phyloP scores from a whole-genome alignment of 108 stramenopile species.

The Cyclostephanos invisitatus region DNA sequence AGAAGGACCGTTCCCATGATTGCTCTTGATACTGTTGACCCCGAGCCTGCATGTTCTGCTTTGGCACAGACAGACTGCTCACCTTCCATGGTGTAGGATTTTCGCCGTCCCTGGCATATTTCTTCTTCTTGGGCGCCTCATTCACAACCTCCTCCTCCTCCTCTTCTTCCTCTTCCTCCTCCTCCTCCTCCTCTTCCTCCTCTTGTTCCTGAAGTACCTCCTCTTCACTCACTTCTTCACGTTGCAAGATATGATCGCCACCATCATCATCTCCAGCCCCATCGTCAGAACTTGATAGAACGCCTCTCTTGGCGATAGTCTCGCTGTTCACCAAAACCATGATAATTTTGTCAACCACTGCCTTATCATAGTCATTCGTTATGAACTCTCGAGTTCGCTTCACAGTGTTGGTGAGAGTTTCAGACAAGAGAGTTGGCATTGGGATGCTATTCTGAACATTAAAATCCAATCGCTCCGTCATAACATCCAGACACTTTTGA shows the following conservation, averaged over 20 bases:
- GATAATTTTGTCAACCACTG: conserved; percentile 91
- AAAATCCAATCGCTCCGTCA: conserved; percentile 95
- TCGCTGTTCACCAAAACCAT: conserved; percentile 93
- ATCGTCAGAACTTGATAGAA: conserved; percentile 59
- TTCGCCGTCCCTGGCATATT: conserved; percentile 96
- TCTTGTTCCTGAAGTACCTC: conserved; percentile 97
- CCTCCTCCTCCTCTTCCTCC: conserved; percentile 80
- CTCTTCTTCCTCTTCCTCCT: conserved; percentile 86
- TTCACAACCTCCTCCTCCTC: conserved; percentile 70
- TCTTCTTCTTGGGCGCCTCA: conserved; percentile 92
- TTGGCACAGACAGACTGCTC: conserved; percentile 72
- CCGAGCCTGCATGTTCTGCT: conserved; percentile 39
- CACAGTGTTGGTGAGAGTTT: conserved; percentile 80
- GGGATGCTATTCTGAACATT: conserved; percentile 96
- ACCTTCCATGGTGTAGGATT: conserved; percentile 92
- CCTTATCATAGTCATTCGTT: conserved; percentile 83
- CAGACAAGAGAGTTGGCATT: conserved; percentile 80
- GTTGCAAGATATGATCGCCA: conserved; percentile 79
- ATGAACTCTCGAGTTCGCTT: conserved; percentile 81
- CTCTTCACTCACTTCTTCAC: conserved; percentile 96
- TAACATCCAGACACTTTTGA: conserved; percentile 89
- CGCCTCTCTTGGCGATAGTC: conserved; percentile 65
- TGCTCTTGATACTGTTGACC: conserved; percentile 15
- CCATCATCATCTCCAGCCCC: conserved; percentile 86
- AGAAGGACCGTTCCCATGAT: conserved; percentile 89